These are phyloP conservation scores for Vitis hybrid DNA, from an alignment of 177 flowering plant species.

Conservation along the genomic window DNA sequence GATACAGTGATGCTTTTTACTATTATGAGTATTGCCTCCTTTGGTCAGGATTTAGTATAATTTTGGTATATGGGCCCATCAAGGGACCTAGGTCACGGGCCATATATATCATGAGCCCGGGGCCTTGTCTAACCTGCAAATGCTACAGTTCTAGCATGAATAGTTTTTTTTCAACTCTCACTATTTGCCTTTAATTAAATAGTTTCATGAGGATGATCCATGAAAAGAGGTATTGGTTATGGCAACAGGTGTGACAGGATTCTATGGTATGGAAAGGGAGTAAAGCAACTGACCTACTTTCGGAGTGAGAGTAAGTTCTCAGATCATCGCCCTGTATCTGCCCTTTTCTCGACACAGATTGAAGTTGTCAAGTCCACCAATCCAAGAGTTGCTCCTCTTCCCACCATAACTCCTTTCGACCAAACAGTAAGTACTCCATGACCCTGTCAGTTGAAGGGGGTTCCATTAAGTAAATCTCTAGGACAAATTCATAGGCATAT, in stretches of 20 bases:
- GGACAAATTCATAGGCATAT: background rate
- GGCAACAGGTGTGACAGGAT: constrained; percentile 82
- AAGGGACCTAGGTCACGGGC: background rate
- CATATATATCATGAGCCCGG: background rate
- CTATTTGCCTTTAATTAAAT: background rate
- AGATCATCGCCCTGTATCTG: constrained; percentile 85
- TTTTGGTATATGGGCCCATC: background rate
- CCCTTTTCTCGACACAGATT: constrained; percentile 52
- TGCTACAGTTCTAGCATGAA: background rate
- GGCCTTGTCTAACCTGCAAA: background rate
- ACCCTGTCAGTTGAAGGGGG: background rate
- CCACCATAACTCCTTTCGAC: constrained; percentile 14
- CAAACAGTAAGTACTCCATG: constrained; percentile 23
- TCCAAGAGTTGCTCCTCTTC: constrained; percentile 17
- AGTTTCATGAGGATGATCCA: background rate
- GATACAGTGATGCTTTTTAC: background rate
- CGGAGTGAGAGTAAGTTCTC: constrained; percentile 80
- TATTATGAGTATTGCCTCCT: background rate
- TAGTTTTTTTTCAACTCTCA: background rate
- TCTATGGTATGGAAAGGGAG: constrained; percentile 77
- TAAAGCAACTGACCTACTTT: constrained; percentile 61
- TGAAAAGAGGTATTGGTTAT: background rate
- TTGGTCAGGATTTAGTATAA: no score
- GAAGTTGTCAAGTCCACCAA: constrained; percentile 32
- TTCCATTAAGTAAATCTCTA: background rate